Percentiles rank a stretch among this genome's conserved stretches.
These are phyloP conservation scores for Saturnispora besseyi DNA, from an alignment of 805 yeast species.

Conservation along the genomic window DNA sequence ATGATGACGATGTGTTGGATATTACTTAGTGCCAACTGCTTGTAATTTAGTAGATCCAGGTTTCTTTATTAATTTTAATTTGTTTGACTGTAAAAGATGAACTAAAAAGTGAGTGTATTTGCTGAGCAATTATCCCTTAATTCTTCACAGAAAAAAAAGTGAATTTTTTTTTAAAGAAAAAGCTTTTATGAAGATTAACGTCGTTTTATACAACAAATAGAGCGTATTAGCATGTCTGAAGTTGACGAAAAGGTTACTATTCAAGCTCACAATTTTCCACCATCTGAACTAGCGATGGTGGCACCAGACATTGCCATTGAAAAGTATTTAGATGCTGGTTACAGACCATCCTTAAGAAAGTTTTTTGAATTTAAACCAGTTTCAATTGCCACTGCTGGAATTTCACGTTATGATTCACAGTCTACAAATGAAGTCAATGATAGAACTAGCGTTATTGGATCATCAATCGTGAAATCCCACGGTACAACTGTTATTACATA, in stretches of 20 bases:
- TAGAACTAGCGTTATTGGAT: conserved; percentile 42
- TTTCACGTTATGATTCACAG: conserved; percentile 24
- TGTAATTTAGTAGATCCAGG: neutral
- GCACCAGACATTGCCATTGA: conserved; percentile 80
- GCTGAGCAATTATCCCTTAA: no score
- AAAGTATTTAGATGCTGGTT: conserved; percentile 64
- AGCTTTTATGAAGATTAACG: neutral
- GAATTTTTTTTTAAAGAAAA: neutral
- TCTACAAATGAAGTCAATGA: conserved; percentile 15
- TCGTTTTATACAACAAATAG: neutral
- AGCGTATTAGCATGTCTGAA: conserved; percentile 7
- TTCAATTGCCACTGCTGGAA: conserved; percentile 32
- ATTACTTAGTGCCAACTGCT: neutral
- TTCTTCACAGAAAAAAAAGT: neutral
- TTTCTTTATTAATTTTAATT: neutral
- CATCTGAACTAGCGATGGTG: conserved; percentile 71
- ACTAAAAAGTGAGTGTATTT: neutral
- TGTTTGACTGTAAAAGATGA: neutral
- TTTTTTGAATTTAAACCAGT: conserved; percentile 65
- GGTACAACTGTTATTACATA: conserved; percentile 66
- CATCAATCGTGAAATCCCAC: conserved; percentile 62
- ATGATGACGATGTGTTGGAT: neutral
- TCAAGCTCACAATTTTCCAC: conserved; percentile 58
- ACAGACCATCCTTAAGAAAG: conserved; percentile 67
- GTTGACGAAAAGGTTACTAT: conserved; percentile 9